Conservation (phyloP, 306 rosid species). For the Pachyrhizus erosus region DNA sequence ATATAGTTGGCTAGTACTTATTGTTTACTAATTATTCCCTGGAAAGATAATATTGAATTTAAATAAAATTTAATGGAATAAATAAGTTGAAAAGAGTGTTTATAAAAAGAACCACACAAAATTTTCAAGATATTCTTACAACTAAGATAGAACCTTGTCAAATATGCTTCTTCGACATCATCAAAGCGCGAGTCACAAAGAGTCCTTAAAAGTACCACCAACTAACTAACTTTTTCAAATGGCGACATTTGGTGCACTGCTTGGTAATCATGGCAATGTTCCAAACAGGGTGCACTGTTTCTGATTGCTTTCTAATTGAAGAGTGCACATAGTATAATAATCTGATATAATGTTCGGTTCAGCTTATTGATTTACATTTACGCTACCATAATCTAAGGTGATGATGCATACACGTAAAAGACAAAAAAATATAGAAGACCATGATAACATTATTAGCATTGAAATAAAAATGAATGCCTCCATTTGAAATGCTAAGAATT, state of each 20-base stretch:
- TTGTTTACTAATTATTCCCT: neutral
- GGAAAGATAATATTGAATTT: neutral
- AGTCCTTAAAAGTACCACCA: constrained; percentile 58
- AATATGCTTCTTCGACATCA: constrained; percentile 53
- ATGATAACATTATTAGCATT: neutral
- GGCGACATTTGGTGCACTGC: constrained; percentile 45
- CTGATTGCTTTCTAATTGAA: constrained; percentile 37
- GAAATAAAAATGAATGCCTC: neutral
- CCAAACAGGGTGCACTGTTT: constrained; percentile 45
- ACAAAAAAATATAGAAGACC: neutral
- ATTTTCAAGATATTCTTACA: neutral
- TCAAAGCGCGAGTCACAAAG: constrained; percentile 53
- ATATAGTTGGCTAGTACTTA: neutral
- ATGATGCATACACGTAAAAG: neutral
- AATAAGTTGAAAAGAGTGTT: neutral
- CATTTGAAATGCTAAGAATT: no score
- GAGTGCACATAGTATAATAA: constrained; percentile 2
- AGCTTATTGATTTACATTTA: constrained; percentile 43
- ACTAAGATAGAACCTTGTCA: constrained; percentile 22
- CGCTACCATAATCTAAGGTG: constrained; percentile 27
- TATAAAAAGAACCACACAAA: neutral
- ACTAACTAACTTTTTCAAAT: constrained; percentile 44
- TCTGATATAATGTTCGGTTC: constrained; percentile 7
- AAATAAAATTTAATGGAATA: neutral
- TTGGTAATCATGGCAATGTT: constrained; percentile 54